Evolutionary conservation across 2,329 filamentous ascomycete genomes (phyloP).

Genomic region (Penicillium sp.): DNA sequence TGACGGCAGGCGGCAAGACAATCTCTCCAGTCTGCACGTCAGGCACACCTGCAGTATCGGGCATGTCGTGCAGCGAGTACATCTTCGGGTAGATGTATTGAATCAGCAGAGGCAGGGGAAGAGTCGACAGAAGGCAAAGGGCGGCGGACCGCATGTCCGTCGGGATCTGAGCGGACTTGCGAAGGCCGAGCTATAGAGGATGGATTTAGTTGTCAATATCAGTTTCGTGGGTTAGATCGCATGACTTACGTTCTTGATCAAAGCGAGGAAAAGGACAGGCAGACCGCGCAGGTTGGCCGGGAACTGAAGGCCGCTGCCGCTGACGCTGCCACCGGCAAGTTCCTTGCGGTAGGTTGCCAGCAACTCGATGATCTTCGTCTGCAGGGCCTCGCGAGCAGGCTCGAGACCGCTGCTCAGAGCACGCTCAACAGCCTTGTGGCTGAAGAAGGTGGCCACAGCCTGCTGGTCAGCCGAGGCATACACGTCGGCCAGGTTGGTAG

Average conservation of each 20-base stretch:
- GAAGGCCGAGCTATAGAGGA: slow-evolving; percentile 64
- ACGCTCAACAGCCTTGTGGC: slow-evolving; percentile 94
- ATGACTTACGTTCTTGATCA: slow-evolving; percentile 85
- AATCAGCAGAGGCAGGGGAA: slow-evolving; percentile 85
- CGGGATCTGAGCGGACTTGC: slow-evolving; percentile 90
- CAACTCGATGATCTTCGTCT: slow-evolving; percentile 88
- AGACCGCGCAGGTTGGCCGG: slow-evolving; percentile 87
- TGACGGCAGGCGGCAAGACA: slow-evolving; percentile 77
- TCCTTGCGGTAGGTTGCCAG: slow-evolving; percentile 97
- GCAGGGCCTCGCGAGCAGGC: slow-evolving; percentile 84
- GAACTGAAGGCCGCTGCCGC: slow-evolving; percentile 87
- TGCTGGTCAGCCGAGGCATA: slow-evolving; percentile 95
- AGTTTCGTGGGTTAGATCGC: too few relatives aligned
- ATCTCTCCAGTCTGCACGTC: slow-evolving; percentile 87
- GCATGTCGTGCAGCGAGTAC: slow-evolving; percentile 94
- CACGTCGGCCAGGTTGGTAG: slow-evolving; percentile 82
- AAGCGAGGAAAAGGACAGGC: slow-evolving; percentile 84
- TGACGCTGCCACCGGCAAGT: slow-evolving; percentile 91
- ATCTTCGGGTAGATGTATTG: slow-evolving; percentile 88
- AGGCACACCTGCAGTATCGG: slow-evolving; percentile 83
- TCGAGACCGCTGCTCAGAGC: slow-evolving; percentile 84
- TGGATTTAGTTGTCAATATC: slow-evolving; percentile 12
- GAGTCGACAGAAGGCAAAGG: slow-evolving; percentile 88
- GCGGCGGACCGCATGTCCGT: slow-evolving; percentile 92
- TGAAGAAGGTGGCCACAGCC: slow-evolving; percentile 91